A percentile compares a stretch with the other conserved stretches of the same genome.
Conservation (phyloP, 768 basidiomycete species). For the Cyclocybe cylindracea region DNA sequence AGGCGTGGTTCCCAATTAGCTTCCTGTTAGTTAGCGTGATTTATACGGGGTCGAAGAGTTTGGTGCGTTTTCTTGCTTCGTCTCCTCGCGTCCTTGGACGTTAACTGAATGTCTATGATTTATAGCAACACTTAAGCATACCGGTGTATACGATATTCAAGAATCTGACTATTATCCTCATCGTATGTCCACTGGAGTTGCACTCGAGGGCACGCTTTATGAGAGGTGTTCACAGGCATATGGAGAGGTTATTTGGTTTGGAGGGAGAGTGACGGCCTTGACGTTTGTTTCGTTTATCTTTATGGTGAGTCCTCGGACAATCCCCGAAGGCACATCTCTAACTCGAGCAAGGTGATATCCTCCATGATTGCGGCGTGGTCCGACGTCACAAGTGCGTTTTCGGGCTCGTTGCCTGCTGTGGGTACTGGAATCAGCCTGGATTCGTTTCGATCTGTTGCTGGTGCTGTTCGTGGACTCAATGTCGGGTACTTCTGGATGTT, state of each 20-base stretch:
- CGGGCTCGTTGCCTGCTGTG: conserved; percentile 34
- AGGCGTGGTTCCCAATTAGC: conserved; percentile 93
- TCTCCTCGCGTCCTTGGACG: neutral
- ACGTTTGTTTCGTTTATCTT: conserved; percentile 89
- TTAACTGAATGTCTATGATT: neutral
- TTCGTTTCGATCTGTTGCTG: conserved; percentile 41
- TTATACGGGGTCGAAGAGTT: conserved; percentile 96
- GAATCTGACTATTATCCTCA: conserved; percentile 98
- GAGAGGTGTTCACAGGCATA: conserved; percentile 65
- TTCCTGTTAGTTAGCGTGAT: conserved; percentile 91
- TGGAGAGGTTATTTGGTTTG: conserved; percentile 97
- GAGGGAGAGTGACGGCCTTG: conserved; percentile 81
- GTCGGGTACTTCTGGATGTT: conserved; percentile 97
- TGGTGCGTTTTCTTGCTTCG: conserved; percentile 58
- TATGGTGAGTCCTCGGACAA: conserved; percentile 60
- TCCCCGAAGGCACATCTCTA: neutral
- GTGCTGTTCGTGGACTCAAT: conserved; percentile 54
- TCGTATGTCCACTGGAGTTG: conserved; percentile 51
- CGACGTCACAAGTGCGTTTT: conserved; percentile 62
- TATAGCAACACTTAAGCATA: conserved; percentile 93
- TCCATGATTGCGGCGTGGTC: conserved; percentile 97
- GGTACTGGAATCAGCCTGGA: conserved; percentile 34
- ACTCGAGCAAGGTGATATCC: conserved; percentile 69
- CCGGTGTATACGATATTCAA: conserved; percentile 99
- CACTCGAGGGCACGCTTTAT: conserved; percentile 1